Evolutionary conservation across 164 flowering plant species (phyloP).

Genomic region (Vitis amurensis): DNA sequence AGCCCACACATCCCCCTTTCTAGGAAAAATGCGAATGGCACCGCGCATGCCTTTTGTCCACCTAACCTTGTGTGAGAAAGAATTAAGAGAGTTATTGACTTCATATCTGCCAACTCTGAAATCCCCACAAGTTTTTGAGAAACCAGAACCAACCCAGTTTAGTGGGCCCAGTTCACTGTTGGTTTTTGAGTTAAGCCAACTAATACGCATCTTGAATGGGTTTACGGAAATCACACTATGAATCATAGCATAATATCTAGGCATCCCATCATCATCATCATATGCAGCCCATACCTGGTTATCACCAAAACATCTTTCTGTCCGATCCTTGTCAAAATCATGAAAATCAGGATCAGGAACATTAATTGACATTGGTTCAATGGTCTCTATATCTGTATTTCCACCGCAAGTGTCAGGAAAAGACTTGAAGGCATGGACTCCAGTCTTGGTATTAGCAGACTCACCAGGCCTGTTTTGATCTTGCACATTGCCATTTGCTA

Average conservation of each 20-base stretch:
- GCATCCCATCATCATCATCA: slow-evolving; percentile 82
- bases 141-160: slow-evolving; percentile 69
- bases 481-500: slow-evolving; percentile 5
- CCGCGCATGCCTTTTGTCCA: slow-evolving; percentile 60
- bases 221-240: slow-evolving; percentile 52
- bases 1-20: slow-evolving; percentile 78
- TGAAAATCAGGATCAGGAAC: slow-evolving; percentile 77
- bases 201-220: slow-evolving; percentile 66
- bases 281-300: slow-evolving; percentile 84
- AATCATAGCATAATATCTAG: slow-evolving; percentile 70
- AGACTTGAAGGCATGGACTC: slow-evolving; percentile 3
- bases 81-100: slow-evolving; percentile 44
- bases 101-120: slow-evolving; percentile 60
- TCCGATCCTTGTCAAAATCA: slow-evolving; percentile 65
- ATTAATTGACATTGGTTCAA: slow-evolving; percentile 37
- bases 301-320: slow-evolving; percentile 55
- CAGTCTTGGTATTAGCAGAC: slow-evolving; percentile 14
- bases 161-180: slow-evolving; percentile 57
- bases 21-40: slow-evolving; percentile 51
- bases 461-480: slow-evolving; percentile 17
- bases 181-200: slow-evolving; percentile 71
- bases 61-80: slow-evolving; percentile 69
- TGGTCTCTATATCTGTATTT: slow-evolving; percentile 18
- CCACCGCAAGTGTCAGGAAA: slow-evolving; percentile 12
- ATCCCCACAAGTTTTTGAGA: slow-evolving; percentile 72